phyloP scores from a whole-genome alignment of 257 asterid genomes.

The Solanum microdontum region DNA sequence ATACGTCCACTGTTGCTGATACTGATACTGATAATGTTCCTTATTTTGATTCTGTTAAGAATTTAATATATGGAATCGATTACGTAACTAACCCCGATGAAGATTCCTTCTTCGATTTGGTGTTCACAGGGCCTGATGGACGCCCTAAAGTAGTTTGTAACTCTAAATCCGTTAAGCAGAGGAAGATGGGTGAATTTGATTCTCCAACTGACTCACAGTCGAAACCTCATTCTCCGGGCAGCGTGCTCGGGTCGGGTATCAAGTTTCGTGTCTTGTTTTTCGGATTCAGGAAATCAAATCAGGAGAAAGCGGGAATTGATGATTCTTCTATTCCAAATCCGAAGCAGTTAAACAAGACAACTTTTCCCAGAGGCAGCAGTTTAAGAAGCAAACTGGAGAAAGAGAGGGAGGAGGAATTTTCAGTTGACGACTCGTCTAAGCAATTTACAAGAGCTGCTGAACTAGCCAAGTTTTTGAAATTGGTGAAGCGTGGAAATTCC shows the following conservation, averaged over 20 bases:
- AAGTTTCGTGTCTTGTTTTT: slow-evolving; percentile 43
- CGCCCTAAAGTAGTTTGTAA: neutral
- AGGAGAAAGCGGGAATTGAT: slow-evolving; percentile 18
- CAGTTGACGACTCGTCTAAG: neutral
- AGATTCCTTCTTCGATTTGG: slow-evolving; percentile 71
- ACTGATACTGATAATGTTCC: neutral
- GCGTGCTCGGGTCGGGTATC: neutral
- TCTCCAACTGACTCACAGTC: neutral
- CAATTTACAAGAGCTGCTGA: slow-evolving; percentile 17
- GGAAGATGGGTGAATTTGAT: neutral
- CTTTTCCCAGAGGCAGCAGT: slow-evolving; percentile 1
- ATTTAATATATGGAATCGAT: neutral
- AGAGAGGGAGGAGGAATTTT: slow-evolving; percentile 5
- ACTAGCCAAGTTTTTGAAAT: slow-evolving; percentile 39
- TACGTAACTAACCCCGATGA: slow-evolving; percentile 17
- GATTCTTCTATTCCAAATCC: neutral
- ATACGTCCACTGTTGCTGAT: neutral
- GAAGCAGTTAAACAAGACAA: slow-evolving; percentile 7
- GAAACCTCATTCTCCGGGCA: slow-evolving; percentile 30
- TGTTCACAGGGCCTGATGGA: slow-evolving; percentile 25
- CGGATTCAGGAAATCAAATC: slow-evolving; percentile 41
- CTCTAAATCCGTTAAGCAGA: neutral
- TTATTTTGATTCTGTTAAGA: neutral
- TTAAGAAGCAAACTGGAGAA: neutral
- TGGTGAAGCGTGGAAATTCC: slow-evolving; percentile 46